Base-by-base conservation (phyloP, 2,329 filamentous ascomycete genomes). In the Ophiostoma ulmi region DNA sequence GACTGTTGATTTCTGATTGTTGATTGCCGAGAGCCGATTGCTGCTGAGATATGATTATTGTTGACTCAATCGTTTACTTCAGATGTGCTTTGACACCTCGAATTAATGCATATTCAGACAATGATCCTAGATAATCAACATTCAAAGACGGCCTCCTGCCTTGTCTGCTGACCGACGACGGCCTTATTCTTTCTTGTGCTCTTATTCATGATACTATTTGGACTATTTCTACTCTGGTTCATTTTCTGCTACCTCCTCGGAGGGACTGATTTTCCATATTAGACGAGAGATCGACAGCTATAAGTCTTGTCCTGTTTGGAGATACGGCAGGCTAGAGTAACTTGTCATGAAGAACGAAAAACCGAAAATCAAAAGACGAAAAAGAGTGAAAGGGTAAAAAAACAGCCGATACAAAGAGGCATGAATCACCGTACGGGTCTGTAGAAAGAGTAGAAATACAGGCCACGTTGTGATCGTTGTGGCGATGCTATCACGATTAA, bases 211-310 rank as follows among this genome's bases (percentile, higher is more conserved):
- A 2, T 48, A 8, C 44, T 48, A 48, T 48, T 7, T 20, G 17
- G 17, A 48, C 44, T 48, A 48, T 48, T 48, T 48, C 17, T 48
- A 48, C 17, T 48, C 44, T 7, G 5, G 17, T 20, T 48, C 44
- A 31, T 48, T 20, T 48, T n/a, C 17, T 48, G 5, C 8, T 7
- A 48, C 20, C 17, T 48, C 44, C 44, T 48, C 44, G 44, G 44
- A 48, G 17, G 41, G 17, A 48, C 44, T 48, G 44, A 48, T 48
- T 48, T 20, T 58, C 52, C 52, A 58, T 26, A 58, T 58, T 58
- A 58, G 52, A 58, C 52, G 52, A 58, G 52, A 58, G 52, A 58
- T 58, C 52, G 52, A 58, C 52, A 58, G 52, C 22, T 58, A 58
- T 58, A 58, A 58, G 52, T 31, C 52, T 26, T 58, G 52, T 58